Evolutionary conservation across 2,329 filamentous ascomycete genomes (phyloP), one percentile per base, ranked within the genome.

Genomic region (Chalaropsis thielavioides): DNA sequence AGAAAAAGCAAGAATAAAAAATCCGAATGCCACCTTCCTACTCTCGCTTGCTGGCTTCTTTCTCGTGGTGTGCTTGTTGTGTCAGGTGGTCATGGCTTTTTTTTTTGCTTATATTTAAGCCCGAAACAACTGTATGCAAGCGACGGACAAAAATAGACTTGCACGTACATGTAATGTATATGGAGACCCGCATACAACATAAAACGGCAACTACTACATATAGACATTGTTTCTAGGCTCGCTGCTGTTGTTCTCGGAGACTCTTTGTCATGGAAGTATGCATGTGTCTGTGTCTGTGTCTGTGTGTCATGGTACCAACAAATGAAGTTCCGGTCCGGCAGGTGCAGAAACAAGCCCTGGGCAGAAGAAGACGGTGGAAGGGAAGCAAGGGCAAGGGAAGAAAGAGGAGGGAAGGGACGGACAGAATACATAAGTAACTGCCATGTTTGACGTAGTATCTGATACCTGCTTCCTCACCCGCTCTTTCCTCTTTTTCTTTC

Each of bases 381-480:
- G n/a, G 46, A 27, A 24, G 46, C 24, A 15, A 38, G 31, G 3
- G 17, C 3, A 22, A n/a, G 22, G 22, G 24, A 24, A 11, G 19
- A 24, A 51, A 51, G 46, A 19, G 46, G 24, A 24, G 19, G 19
- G 46, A 51, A 51, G 46, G 46, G 46, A 51, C 38, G 31, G 19
- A 2, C 58, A 40, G 27, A 35, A 56, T 56, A 56, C 51, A 56
- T 56, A 56, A 56, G 61, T 62, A 46, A 24, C 46, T 35, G 27
- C 22, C 31, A 24, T 56, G 61, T 43, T 56, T 46, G 46, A 40
- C 19, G 46, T 41, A 31, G 19, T 27, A n/a, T 62, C 19, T n/a
- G 40, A 27, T 63, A 17, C 49, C 17, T 61, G 11, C 19, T 61
- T 27, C 41, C 59, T 61, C 38, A 17, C 38, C 41, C 38, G 22